A percentile compares a stretch with the other conserved stretches of the same genome.
phyloP scores from a whole-genome alignment of 2,329 filamentous ascomycete genomes.

The Colletotrichum cordylinicola region DNA sequence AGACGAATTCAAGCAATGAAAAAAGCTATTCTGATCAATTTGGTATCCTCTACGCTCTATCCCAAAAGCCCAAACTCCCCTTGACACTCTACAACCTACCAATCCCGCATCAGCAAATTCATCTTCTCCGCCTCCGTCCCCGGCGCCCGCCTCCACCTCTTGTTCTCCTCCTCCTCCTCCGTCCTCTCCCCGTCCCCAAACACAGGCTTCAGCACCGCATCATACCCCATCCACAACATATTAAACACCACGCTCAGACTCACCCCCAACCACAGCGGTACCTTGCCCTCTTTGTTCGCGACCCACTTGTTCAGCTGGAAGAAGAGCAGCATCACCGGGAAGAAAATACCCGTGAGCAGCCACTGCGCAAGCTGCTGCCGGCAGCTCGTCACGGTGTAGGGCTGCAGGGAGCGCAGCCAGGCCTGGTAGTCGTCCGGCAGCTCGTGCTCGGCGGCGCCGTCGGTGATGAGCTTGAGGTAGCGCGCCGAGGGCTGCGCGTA shows the following conservation, averaged over 20 bases:
- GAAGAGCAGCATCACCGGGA: constrained; percentile 30
- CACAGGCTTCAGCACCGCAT: constrained; percentile 54
- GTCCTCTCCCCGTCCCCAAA: constrained; percentile 90
- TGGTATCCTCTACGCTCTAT: not conserved
- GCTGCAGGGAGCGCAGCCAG: constrained; percentile 72
- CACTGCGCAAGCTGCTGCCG: constrained; percentile 72
- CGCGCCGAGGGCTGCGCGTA: constrained; percentile 85
- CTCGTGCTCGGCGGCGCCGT: constrained; percentile 80
- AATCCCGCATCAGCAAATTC: not conserved
- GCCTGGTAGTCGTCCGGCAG: constrained; percentile 79
- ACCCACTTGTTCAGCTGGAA: constrained; percentile 46
- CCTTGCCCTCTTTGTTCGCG: constrained; percentile 68
- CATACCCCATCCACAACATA: constrained; percentile 51
- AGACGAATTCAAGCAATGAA: not conserved
- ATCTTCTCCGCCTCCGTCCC: constrained; percentile 30
- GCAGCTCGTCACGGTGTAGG: constrained; percentile 72
- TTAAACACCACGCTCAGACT: constrained; percentile 59
- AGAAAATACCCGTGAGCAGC: constrained; percentile 54
- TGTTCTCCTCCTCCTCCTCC: constrained; percentile 27
- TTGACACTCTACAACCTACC: not conserved
- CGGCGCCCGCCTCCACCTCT: not conserved
- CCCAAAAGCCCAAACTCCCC: not conserved
- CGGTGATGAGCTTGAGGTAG: constrained; percentile 81
- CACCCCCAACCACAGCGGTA: constrained; percentile 70
- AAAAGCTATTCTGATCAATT: not conserved